phyloP scores from a whole-genome alignment of 257 asterid genomes.

The Plantago major region DNA sequence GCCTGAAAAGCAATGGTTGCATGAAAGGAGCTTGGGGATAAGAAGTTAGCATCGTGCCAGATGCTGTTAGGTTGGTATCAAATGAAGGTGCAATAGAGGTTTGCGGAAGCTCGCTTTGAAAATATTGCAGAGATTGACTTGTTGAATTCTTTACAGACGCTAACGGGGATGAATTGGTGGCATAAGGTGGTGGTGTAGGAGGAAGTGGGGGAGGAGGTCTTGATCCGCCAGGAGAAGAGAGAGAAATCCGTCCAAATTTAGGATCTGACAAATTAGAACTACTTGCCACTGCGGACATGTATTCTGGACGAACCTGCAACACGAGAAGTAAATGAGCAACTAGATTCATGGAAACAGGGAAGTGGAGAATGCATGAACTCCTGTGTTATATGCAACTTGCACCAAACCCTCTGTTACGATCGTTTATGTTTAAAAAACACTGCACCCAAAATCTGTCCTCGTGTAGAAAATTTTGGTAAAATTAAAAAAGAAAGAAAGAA shows the following conservation, averaged over 20 bases:
- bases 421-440: too few relatives aligned
- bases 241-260: slow-evolving; percentile 49
- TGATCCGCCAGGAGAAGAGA: slow-evolving; percentile 56
- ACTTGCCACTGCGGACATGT: slow-evolving; percentile 31
- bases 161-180: slow-evolving; percentile 35
- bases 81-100: slow-evolving; percentile 28
- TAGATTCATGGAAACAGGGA: slow-evolving; percentile 10
- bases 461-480: too few relatives aligned
- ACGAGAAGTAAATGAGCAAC: slow-evolving; percentile 16
- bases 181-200: slow-evolving; percentile 80
- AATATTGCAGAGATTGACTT: slow-evolving; percentile 51
- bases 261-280: slow-evolving; percentile 32
- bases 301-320: slow-evolving; percentile 70
- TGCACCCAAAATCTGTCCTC: too few relatives aligned
- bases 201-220: slow-evolving; percentile 85
- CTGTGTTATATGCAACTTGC: too few relatives aligned
- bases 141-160: slow-evolving; percentile 39
- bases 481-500: too few relatives aligned
- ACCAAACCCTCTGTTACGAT: too few relatives aligned
- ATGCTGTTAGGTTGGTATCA: slow-evolving; percentile 32
- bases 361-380: neutral
- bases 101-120: slow-evolving; percentile 59
- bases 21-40: slow-evolving; percentile 46
- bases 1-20: slow-evolving; percentile 55
- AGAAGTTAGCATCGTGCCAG: slow-evolving; percentile 43